Evolutionary conservation across 306 rosid species (phyloP).

Genomic region (Biancaea sappan): DNA sequence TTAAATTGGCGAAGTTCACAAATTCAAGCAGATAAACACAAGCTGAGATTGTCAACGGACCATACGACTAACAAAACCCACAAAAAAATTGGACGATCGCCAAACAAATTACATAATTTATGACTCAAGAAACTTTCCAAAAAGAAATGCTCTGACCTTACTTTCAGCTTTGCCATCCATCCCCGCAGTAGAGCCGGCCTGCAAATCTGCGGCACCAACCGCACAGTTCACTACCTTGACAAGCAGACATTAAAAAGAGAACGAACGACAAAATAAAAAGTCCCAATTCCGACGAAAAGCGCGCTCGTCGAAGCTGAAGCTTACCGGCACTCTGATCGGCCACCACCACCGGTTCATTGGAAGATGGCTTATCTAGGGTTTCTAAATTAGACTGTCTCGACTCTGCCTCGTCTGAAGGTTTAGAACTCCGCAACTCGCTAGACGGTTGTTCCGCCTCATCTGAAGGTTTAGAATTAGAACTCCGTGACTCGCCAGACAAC

Average conservation of each 20-base stretch:
- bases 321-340: conserved; percentile 51
- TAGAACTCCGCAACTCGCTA: conserved; percentile 32
- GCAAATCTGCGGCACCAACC: conserved; percentile 55
- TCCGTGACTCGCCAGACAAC: conserved; percentile 29
- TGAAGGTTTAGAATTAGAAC: conserved; percentile 10
- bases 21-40: conserved; percentile 23
- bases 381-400: conserved; percentile 32
- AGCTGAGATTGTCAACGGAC: neutral
- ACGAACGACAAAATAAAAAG: neutral
- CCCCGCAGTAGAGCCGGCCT: conserved; percentile 38
- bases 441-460: conserved; percentile 9
- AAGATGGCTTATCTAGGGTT: conserved; percentile 67
- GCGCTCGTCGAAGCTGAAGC: conserved; percentile 20
- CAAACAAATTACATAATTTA: neutral
- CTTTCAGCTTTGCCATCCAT: conserved; percentile 44
- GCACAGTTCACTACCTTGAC: conserved; percentile 21
- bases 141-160: conserved; percentile 59
- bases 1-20: neutral
- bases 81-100: neutral
- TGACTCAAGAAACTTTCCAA: neutral
- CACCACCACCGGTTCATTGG: conserved; percentile 32
- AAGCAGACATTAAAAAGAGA: conserved; percentile 4
- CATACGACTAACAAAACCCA: neutral
- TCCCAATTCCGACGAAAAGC: no score
- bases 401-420: conserved; percentile 9